Evolutionary conservation across 179 eudicot species (phyloP).

Genomic region (Beta corolliflora): DNA sequence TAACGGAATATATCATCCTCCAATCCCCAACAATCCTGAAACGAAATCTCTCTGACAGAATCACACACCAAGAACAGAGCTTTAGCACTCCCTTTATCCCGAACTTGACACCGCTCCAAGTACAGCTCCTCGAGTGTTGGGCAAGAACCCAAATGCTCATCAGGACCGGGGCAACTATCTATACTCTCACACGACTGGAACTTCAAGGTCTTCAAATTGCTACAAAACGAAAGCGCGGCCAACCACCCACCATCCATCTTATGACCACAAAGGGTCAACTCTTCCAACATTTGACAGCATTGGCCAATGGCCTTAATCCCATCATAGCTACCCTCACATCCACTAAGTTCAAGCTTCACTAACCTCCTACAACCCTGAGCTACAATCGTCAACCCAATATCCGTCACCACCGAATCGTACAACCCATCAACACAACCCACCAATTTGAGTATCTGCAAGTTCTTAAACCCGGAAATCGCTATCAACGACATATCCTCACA

Average conservation of each 20-base stretch:
- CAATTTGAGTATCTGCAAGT: constrained; percentile 81
- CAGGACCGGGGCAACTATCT: constrained; percentile 72
- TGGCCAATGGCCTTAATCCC: constrained; percentile 94
- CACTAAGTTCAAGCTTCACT: constrained; percentile 79
- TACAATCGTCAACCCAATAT: constrained; percentile 88
- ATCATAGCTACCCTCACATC: constrained; percentile 96
- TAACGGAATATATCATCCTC: constrained; percentile 60
- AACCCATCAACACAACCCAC: constrained; percentile 63
- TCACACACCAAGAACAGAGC: constrained; percentile 81
- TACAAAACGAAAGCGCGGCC: constrained; percentile 74
- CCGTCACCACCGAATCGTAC: constrained; percentile 65
- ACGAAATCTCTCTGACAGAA: constrained; percentile 58
- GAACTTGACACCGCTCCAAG: constrained; percentile 66
- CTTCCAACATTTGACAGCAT: constrained; percentile 95
- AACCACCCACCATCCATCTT: constrained; percentile 97
- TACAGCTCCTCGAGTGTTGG: constrained; percentile 69
- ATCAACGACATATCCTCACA: constrained; percentile 57
- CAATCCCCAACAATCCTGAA: constrained; percentile 92
- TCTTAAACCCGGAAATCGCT: constrained; percentile 55
- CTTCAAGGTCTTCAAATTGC: constrained; percentile 82
- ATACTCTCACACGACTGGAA: constrained; percentile 60
- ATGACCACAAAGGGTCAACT: constrained; percentile 67
- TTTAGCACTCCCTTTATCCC: constrained; percentile 58
- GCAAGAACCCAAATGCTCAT: constrained; percentile 83
- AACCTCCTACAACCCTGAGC: constrained; percentile 91